Evolutionary conservation across 306 rosid species (phyloP), one percentile per base, ranked within the genome.

Genomic region (Lathyrus aphaca): DNA sequence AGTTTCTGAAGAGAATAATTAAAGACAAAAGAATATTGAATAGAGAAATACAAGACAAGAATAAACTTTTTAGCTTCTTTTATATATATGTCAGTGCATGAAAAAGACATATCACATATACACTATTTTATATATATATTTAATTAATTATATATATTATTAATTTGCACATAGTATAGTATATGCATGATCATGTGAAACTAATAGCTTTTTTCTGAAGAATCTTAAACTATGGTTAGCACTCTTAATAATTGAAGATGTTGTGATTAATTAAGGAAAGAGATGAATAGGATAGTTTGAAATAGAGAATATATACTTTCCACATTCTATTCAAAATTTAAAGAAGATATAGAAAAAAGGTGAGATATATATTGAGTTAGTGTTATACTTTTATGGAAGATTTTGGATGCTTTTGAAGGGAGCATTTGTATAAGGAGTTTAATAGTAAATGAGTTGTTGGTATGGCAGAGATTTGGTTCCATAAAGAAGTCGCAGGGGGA

Each of bases 401-500:
- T 87, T 87, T 84, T 70, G 84, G 86, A 74, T 80, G 78, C 88
- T 79, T 77, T 85, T 51, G 56, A 76, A 73, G 54, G 78, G 68
- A 18, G 48, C 45, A 59, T 73, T 48, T 55, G 27, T 66, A 78
- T 40, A 70, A 29, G 64, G 6, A 51, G 10, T 49, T 61, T 53
- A 64, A 62, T 27, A 35, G 10, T 35, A 35, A 5, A 56, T 68
- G 74, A 74, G 64, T 72, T 48, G 17, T 40, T 65, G 74, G 68
- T 59, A 44, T 72, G 78, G 74, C 79, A 80, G 85, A 82, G 88
- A 88, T 86, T 90, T 90, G 91, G 89, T 90, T 91, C 86, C 86
- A 64, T 84, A 90, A 93, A 90, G 96, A 84, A 88, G 87, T 88
- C 55, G 97, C 90, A 86, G 71, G 32, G 84, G 66, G 93, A 88